phyloP scores from a whole-genome alignment of 768 basidiomycete genomes.

The Heimioporus sp. region DNA sequence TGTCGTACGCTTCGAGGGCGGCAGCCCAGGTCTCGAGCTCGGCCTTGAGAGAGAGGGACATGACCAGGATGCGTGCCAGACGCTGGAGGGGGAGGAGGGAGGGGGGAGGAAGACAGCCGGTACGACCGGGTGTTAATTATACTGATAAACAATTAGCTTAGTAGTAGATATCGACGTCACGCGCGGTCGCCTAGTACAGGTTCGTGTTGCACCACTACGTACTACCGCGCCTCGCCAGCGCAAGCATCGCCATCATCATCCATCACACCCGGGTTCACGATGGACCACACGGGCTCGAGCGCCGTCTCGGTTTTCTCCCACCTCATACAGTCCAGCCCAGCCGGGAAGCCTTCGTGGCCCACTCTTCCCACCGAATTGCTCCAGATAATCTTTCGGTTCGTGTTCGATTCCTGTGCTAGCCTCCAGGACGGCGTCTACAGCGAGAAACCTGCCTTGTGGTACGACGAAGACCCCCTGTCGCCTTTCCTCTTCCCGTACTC shows the following conservation, averaged over 20 bases:
- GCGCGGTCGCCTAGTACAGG: too few species aligned
- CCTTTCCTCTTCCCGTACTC: constrained; percentile 12
- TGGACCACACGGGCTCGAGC: neutral
- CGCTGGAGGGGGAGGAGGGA: constrained; percentile 9
- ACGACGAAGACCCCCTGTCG: constrained; percentile 1
- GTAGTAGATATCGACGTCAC: too few species aligned
- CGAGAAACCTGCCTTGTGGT: neutral
- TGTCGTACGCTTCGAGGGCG: constrained; percentile 87
- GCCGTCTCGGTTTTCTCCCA: constrained; percentile 6
- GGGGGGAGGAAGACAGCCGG: too few species aligned
- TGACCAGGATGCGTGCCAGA: constrained; percentile 26
- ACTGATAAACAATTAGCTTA: too few species aligned
- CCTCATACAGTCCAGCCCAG: neutral
- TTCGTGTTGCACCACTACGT: too few species aligned
- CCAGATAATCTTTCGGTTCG: constrained; percentile 6
- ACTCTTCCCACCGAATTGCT: constrained; percentile 9
- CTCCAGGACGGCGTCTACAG: neutral
- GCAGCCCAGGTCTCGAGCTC: constrained; percentile 86
- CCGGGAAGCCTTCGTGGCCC: too few species aligned
- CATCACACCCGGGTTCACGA: too few species aligned
- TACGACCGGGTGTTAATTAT: too few species aligned
- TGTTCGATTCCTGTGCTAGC: constrained; percentile 5
- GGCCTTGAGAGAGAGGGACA: constrained; percentile 55
- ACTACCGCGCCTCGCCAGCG: too few species aligned
- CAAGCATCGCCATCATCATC: too few species aligned